Conservation (phyloP, 768 basidiomycete species). For the Termitomyces sp. region DNA sequence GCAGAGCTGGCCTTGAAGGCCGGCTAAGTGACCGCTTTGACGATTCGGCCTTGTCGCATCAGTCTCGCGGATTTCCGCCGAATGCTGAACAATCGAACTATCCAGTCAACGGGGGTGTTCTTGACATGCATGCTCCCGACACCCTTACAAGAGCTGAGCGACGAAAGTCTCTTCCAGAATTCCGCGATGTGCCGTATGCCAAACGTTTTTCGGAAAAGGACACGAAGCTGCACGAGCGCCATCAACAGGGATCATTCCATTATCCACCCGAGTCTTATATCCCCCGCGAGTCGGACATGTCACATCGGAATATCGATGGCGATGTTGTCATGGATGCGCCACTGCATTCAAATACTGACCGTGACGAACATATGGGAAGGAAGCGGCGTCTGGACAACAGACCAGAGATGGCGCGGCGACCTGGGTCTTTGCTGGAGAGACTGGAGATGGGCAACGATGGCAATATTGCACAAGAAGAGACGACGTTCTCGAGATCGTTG, state of each 20-base stretch:
- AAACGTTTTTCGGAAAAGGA: neutral
- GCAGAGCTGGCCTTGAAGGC: conserved; percentile 14
- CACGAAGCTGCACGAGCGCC: neutral
- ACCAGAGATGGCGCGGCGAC: conserved; percentile 14
- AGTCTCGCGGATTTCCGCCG: conserved; percentile 12
- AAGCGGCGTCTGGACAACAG: conserved; percentile 4
- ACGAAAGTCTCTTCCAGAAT: neutral
- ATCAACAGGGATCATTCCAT: neutral
- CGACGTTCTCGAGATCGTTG: conserved; percentile 21
- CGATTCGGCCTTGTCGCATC: conserved; percentile 4
- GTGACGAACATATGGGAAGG: neutral
- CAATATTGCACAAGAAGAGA: conserved; percentile 4
- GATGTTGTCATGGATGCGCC: neutral
- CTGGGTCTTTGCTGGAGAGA: conserved; percentile 29
- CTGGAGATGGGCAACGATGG: conserved; percentile 19
- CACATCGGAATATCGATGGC: neutral
- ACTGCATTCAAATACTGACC: neutral
- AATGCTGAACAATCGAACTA: conserved; percentile 12
- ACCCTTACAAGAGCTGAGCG: neutral
- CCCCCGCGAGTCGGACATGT: neutral
- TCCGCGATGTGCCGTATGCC: neutral
- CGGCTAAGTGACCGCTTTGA: conserved; percentile 18
- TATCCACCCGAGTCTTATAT: neutral
- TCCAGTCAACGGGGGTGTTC: neutral
- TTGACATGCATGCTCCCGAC: neutral